Percentiles rank a stretch among this genome's conserved stretches.
Conservation (phyloP, 169 alveolate genomes). For the Eimeria brunetti region DNA sequence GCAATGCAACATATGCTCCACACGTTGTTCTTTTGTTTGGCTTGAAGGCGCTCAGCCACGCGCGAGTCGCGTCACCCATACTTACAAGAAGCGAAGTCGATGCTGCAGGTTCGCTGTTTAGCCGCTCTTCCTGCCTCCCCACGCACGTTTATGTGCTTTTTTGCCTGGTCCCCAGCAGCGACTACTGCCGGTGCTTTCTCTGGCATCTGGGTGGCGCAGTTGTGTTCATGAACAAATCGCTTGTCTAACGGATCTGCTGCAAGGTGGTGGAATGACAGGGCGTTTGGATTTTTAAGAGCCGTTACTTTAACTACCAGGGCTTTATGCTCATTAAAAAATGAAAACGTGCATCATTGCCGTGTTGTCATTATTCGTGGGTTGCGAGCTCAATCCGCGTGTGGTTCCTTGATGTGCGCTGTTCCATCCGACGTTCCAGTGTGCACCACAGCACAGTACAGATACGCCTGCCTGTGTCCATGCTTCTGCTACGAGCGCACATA, state of each 20-base stretch:
- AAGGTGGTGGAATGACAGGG: neutral
- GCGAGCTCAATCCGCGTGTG: neutral
- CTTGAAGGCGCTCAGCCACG: conserved; percentile 42
- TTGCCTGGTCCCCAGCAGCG: neutral
- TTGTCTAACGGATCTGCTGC: neutral
- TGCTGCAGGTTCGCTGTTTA: conserved; percentile 24
- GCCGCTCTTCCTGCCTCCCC: neutral
- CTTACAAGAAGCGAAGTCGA: conserved; percentile 23
- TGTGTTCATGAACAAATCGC: neutral
- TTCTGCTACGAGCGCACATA: neutral
- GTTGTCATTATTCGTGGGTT: neutral
- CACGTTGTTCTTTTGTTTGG: neutral
- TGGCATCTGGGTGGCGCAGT: neutral
- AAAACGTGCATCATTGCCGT: neutral
- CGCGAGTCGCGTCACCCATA: conserved; percentile 52
- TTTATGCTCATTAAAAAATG: neutral
- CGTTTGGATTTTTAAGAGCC: too few species aligned
- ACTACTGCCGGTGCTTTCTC: neutral
- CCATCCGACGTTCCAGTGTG: neutral
- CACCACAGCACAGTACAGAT: neutral
- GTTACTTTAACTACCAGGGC: neutral
- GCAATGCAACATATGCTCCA: neutral
- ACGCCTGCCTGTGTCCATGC: neutral
- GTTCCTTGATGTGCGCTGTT: neutral
- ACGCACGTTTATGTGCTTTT: neutral